phyloP scores from a whole-genome alignment of 2,329 filamentous ascomycete species.

The Lasiodiplodia citricola region DNA sequence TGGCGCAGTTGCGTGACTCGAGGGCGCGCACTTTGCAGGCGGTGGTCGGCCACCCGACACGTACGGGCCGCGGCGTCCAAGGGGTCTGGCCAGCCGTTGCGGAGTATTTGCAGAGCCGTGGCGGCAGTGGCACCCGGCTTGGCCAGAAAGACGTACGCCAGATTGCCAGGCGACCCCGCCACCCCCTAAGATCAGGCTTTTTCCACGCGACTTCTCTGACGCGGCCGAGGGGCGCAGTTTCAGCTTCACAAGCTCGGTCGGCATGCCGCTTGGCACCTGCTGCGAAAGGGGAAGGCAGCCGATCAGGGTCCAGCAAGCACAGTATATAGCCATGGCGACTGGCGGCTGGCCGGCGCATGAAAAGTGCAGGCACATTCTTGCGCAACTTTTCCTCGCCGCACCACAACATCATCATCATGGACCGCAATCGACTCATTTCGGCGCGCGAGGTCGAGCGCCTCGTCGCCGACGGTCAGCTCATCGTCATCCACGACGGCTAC shows the following conservation, averaged over 20 bases:
- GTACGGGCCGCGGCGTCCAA: too few species aligned
- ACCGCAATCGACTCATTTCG: conserved; percentile 52
- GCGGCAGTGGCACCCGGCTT: too few species aligned
- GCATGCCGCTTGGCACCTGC: not conserved
- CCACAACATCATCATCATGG: not conserved
- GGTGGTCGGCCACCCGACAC: too few species aligned
- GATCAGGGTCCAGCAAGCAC: conserved; percentile 8
- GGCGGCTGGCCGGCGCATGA: not conserved
- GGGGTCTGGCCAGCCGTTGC: too few species aligned
- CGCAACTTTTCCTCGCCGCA: not conserved
- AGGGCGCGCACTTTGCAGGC: too few species aligned
- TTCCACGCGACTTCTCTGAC: not conserved
- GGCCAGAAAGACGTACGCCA: too few species aligned
- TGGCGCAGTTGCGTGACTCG: too few species aligned
- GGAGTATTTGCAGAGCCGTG: too few species aligned
- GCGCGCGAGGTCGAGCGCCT: conserved; percentile 55
- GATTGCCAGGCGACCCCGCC: too few species aligned
- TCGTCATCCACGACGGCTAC: conserved; percentile 62
- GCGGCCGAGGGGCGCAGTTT: conserved; percentile 22
- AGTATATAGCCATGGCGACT: not conserved
- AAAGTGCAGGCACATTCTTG: not conserved
- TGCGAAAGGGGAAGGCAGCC: not conserved
- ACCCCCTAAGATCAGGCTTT: not conserved
- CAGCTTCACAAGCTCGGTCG: conserved; percentile 2
- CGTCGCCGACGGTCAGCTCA: conserved; percentile 61